Conservation (phyloP, 2,329 filamentous ascomycete species). For the Daldinia eschscholtzii region DNA sequence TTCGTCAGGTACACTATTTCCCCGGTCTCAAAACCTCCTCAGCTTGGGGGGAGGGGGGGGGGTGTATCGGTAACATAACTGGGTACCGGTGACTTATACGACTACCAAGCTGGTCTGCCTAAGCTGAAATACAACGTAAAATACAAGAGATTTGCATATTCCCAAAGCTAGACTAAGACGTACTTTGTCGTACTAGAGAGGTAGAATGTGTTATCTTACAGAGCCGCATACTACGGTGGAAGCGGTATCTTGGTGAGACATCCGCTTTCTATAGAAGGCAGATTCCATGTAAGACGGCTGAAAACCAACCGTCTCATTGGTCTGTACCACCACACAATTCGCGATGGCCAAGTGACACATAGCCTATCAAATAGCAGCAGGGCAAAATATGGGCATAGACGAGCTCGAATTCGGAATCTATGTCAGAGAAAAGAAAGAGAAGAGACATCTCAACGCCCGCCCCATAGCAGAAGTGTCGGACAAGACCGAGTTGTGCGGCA, state of each 20-base stretch:
- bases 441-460: conserved; percentile 12
- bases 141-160: background rate
- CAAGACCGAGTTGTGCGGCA: conserved; percentile 20
- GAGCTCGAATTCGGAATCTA: conserved; percentile 17
- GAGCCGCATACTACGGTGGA: conserved; percentile 31
- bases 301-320: background rate
- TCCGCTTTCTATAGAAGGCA: conserved; percentile 19
- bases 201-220: conserved; percentile 22
- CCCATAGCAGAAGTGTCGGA: conserved; percentile 27
- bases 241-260: conserved; percentile 22
- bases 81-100: background rate
- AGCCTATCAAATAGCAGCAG: conserved; percentile 21
- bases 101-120: background rate
- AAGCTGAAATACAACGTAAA: background rate
- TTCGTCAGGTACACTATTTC: conserved; percentile 8
- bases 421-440: conserved; percentile 16
- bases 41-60: conserved; percentile 4
- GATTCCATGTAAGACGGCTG: conserved; percentile 18
- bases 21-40: background rate
- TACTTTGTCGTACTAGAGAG: background rate
- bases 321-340: conserved; percentile 23
- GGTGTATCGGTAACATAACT: background rate
- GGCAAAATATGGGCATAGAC: conserved; percentile 12
- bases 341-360: conserved; percentile 7
- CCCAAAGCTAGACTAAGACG: background rate